Evolutionary conservation across 768 basidiomycete genomes (phyloP), one percentile per base, ranked within the genome.

Genomic region (Terana coerulea): DNA sequence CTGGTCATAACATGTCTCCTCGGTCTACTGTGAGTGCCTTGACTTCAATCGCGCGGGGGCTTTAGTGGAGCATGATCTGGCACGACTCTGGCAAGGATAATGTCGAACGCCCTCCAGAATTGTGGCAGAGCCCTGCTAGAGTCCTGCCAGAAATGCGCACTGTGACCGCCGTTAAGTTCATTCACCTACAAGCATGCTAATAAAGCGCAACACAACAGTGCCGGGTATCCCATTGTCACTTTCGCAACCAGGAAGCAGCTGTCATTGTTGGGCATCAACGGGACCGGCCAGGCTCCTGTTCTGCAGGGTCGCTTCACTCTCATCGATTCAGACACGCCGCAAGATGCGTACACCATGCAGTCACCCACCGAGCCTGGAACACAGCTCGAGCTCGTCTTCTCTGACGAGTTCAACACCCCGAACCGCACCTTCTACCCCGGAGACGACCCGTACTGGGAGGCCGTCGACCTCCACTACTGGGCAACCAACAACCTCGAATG

Each of bases 361-460:
- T 65, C 17, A 74, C 84, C 58, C 77, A 83, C 17, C 35, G 49
- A 8, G 67, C 76, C 58, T 58, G 83, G 67, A 14, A 40, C 44
- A 7, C 67, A 77, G 58, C 57, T 84, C 67, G 80, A 84, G 51
- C 76, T 95, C 9, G 82, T 92, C 3, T 94, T 91, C 66, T 89
- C 87, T 36, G 92, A 95, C 66, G 93, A 95, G 66, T 94, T 94
- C 68, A 84, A 94, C 52, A 72, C 71, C 9, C 83, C 86, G 4
- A 85, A 87, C 12, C 80, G 93, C 30, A 79, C 86, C 0, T 94
- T 94, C 64, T 91, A 86, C 66, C 84, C 84, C 44, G 76, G 78
- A 15, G 90, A 94, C 64, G 92, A 95, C 67, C 87, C 91, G 5
- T 92, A 86, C 64, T 91, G 89, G 90, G 89, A 91, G 65, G 90